These are phyloP conservation scores for Endothia cerciana DNA, from an alignment of 2,329 filamentous ascomycete species.

Conservation along the genomic window DNA sequence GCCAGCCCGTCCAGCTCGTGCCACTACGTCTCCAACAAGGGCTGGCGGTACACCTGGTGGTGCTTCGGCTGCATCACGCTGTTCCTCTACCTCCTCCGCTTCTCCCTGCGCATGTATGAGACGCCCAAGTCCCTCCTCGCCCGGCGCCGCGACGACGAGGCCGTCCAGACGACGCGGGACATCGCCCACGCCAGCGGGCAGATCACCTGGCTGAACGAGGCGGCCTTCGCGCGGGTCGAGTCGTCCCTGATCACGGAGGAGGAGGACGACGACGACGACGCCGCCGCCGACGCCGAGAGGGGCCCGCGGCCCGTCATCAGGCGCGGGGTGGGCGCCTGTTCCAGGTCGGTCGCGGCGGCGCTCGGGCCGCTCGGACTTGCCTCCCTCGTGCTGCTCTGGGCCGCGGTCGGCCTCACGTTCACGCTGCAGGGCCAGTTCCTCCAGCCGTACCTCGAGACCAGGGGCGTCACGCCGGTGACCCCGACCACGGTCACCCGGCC, in stretches of 20 bases:
- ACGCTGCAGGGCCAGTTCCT: conserved; percentile 1
- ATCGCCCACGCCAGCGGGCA: conserved; percentile 6
- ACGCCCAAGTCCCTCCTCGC: conserved; percentile 19
- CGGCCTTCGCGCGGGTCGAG: conserved; percentile 14
- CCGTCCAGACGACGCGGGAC: conserved; percentile 14
- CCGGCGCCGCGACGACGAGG: conserved; percentile 15
- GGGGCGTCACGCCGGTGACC: conserved; percentile 1
- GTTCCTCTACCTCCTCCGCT: conserved; percentile 20
- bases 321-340: not conserved
- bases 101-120: conserved; percentile 14
- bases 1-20: too few species aligned
- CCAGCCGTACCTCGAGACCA: conserved; percentile 9
- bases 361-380: not conserved
- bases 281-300: not conserved
- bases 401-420: conserved; percentile 10
- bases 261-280: not conserved
- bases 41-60: conserved; percentile 21
- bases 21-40: conserved; percentile 20
- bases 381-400: conserved; percentile 13
- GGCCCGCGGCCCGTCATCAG: not conserved
- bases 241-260: conserved; percentile 17
- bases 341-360: not conserved
- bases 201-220: conserved; percentile 20
- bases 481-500: conserved; percentile 8
- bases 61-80: conserved; percentile 21